Conservation (phyloP, 352 stramenopile genomes). For the Plasmopara muralis region DNA sequence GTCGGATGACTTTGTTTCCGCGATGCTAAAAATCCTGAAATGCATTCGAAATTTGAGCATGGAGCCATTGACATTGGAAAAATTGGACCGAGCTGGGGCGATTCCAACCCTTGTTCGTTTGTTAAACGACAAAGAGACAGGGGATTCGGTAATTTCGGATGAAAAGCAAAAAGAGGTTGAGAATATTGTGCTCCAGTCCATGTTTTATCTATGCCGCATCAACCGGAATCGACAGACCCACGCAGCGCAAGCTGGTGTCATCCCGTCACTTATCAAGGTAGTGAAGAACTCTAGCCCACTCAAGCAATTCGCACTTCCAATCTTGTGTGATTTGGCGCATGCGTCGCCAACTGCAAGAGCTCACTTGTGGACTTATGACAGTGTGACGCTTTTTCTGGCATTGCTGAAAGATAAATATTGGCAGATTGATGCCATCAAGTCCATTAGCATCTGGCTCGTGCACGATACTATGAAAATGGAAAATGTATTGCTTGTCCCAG, state of each 20-base stretch:
- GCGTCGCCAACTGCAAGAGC: constrained; percentile 76
- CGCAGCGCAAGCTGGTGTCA: constrained; percentile 83
- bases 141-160: constrained; percentile 20
- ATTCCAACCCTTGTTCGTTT: constrained; percentile 81
- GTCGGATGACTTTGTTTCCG: constrained; percentile 44
- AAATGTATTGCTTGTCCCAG: constrained; percentile 56
- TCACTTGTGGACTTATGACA: constrained; percentile 80
- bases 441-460: constrained; percentile 78
- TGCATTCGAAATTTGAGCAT: constrained; percentile 87
- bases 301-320: constrained; percentile 89
- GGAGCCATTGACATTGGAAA: constrained; percentile 86
- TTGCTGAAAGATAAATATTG: constrained; percentile 87
- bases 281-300: constrained; percentile 76
- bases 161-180: constrained; percentile 78
- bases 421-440: constrained; percentile 87
- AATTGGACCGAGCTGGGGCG: constrained; percentile 80
- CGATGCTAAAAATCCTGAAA: constrained; percentile 79
- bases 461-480: constrained; percentile 84
- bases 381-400: constrained; percentile 81
- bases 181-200: constrained; percentile 86
- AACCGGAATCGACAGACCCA: constrained; percentile 87
- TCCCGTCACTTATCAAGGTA: constrained; percentile 87
- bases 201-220: constrained; percentile 92
- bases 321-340: constrained; percentile 89
- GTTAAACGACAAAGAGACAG: constrained; percentile 46